Base-by-base conservation (phyloP, 139 green algal genomes). In the Auxenochlorella pyrenoidosa region DNA sequence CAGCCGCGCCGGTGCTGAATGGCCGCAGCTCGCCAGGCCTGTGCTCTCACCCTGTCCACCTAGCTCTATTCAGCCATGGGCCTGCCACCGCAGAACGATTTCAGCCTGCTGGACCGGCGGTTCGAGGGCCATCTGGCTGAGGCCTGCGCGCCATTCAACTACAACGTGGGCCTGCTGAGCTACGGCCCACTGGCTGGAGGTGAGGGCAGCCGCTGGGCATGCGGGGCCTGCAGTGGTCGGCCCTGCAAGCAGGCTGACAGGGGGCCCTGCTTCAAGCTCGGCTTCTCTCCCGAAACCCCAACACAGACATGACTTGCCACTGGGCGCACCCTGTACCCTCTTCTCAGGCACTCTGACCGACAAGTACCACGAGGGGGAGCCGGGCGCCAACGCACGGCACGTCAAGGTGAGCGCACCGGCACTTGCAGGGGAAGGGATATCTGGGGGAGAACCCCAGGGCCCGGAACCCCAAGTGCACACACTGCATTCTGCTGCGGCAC, bases 51-150 rank as follows among this genome's bases (percentile, higher is more conserved):
- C 47, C 10, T 54, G 8, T 18, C 47, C 47, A 10, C 63, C 63
- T 8, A 12, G 16, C 63, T 6, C 60, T 34, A 34, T 6, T 22
- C 63, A 6, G 22, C 6, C 72, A 58, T 22, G 26, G 85, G 85
- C 34, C 66, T 38, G 26, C 66, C 34, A 21, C 13, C 36, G 40
- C 72, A 79, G 72, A 79, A 79, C 72, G 72, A 30, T 95, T 95
- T 90, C 86, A 95, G 43, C 63, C 83, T 96, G 58, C 89, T 95
- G 51, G 79, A 92, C 28, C 79, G 86, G 34, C 86, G 86, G 30
- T 99, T 93, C 80, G 97, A 99, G 91, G 97, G 94, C 0, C 94
- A 99, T 85, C 89, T 99, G n/a, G 93, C 93, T 0, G 97, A 99
- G 89, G 43, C 94, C 6, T 92, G 89, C 30, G 77, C 72, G 0